Percentiles rank a stretch among this genome's conserved stretches.
These are phyloP conservation scores for Coemansia sp. DNA, from an alignment of 192 early-diverging fungal genomes.

Conservation along the genomic window DNA sequence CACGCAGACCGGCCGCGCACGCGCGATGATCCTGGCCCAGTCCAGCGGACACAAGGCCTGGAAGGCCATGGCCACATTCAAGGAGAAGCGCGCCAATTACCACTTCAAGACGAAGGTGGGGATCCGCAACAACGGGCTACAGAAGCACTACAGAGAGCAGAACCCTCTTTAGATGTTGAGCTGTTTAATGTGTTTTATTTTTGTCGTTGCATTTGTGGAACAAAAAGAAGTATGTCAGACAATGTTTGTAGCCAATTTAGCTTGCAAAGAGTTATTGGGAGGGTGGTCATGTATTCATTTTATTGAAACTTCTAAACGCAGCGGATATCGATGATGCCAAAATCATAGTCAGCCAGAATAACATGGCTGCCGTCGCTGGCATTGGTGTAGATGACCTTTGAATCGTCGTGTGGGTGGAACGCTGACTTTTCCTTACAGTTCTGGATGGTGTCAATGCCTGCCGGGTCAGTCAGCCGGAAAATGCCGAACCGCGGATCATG, in stretches of 20 bases:
- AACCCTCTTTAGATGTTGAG: conserved; percentile 57
- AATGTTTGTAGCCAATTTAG: no score
- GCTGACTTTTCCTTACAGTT: conserved; percentile 64
- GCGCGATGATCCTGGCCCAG: conserved; percentile 40
- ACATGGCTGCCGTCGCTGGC: conserved; percentile 48
- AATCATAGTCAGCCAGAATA: conserved; percentile 41
- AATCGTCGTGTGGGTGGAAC: conserved; percentile 77
- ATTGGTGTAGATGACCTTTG: conserved; percentile 39
- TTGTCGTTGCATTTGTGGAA: no score
- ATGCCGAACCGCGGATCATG: conserved; percentile 73
- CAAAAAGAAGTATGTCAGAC: no score
- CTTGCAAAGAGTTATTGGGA: no score
- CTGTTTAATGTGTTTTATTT: background rate
- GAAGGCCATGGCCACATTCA: conserved; percentile 54
- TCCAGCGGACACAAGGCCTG: conserved; percentile 37
- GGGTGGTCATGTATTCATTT: no score
- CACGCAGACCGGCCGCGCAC: conserved; percentile 27
- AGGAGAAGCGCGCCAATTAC: conserved; percentile 58
- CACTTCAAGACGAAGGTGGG: conserved; percentile 67
- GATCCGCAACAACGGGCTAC: conserved; percentile 79
- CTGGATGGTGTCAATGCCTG: conserved; percentile 75
- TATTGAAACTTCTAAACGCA: conserved; percentile 7
- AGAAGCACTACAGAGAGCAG: conserved; percentile 83
- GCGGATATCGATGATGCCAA: conserved; percentile 50
- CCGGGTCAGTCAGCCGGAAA: conserved; percentile 84